A percentile compares a stretch with the other conserved stretches of the same genome.
Conservation (phyloP, 169 alveolate species). For the Amoebophrya sp. region DNA sequence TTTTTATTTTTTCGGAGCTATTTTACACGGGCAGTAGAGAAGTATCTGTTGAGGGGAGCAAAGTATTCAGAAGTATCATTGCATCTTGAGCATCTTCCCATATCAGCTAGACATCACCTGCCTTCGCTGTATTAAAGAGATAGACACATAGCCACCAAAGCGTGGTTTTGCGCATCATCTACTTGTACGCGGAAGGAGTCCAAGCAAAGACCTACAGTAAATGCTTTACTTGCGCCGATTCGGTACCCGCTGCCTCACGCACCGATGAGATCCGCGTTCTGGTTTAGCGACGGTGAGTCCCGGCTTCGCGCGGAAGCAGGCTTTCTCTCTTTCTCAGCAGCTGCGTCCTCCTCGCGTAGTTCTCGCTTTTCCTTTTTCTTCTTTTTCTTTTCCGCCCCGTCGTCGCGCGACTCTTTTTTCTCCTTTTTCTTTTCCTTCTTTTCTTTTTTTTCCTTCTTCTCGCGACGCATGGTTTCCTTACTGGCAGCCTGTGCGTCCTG, state of each 20-base stretch:
- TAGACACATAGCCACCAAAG: too few species aligned
- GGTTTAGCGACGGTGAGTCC: background rate
- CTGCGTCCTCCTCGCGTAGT: background rate
- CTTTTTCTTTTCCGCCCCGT: background rate
- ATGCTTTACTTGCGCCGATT: too few species aligned
- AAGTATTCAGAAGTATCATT: too few species aligned
- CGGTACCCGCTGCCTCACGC: background rate
- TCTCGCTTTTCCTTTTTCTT: background rate
- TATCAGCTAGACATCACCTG: too few species aligned
- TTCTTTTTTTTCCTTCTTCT: background rate
- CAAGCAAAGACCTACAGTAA: too few species aligned
- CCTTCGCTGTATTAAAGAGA: too few species aligned
- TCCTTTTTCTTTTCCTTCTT: background rate
- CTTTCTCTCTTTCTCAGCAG: background rate
- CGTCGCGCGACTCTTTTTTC: background rate
- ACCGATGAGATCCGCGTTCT: background rate
- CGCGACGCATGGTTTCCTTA: background rate
- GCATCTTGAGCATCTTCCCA: too few species aligned
- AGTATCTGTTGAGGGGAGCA: too few species aligned
- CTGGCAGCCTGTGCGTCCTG: slow-evolving; percentile 13
- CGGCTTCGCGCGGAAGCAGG: background rate
- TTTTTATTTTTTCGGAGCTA: too few species aligned
- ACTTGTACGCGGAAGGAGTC: too few species aligned
- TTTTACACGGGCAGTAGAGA: too few species aligned
- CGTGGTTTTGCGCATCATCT: too few species aligned